Percentiles rank a stretch among this genome's conserved stretches.
Evolutionary conservation across 2,329 filamentous ascomycete species (phyloP).

Genomic region (Trichoderma pleuroti): DNA sequence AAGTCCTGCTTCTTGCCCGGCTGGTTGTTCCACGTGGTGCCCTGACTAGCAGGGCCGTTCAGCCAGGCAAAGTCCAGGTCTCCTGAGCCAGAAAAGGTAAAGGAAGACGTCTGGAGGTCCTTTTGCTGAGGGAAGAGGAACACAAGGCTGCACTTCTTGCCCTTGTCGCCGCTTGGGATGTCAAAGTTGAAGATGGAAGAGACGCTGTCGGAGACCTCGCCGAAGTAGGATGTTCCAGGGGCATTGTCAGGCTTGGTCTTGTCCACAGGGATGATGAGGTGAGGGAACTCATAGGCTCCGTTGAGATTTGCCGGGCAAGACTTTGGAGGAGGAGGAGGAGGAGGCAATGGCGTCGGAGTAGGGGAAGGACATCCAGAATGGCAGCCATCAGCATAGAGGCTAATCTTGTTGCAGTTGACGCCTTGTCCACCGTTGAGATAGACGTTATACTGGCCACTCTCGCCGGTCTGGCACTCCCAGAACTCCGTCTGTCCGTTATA

Average conservation of each 20-base stretch:
- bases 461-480: constrained; percentile 56
- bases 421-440: constrained; percentile 42
- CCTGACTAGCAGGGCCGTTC: constrained; percentile 39
- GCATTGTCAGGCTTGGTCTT: constrained; percentile 49
- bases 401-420: constrained; percentile 47
- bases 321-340: constrained; percentile 20
- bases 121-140: constrained; percentile 60
- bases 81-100: constrained; percentile 47
- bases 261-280: constrained; percentile 61
- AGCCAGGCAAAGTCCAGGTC: constrained; percentile 52
- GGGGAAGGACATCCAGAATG: constrained; percentile 23
- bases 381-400: constrained; percentile 42
- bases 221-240: constrained; percentile 53
- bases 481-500: constrained; percentile 52
- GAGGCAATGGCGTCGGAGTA: constrained; percentile 7
- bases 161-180: constrained; percentile 50
- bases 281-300: constrained; percentile 53
- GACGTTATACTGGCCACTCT: constrained; percentile 52
- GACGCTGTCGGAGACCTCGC: constrained; percentile 49
- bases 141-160: constrained; percentile 59
- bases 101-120: constrained; percentile 57
- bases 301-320: constrained; percentile 44
- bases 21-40: constrained; percentile 53
- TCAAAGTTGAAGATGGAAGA: constrained; percentile 69
- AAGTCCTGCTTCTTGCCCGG: constrained; percentile 45